Conservation (phyloP, 1,284 basidiomycete species). For the Rhodotorula sp. region DNA sequence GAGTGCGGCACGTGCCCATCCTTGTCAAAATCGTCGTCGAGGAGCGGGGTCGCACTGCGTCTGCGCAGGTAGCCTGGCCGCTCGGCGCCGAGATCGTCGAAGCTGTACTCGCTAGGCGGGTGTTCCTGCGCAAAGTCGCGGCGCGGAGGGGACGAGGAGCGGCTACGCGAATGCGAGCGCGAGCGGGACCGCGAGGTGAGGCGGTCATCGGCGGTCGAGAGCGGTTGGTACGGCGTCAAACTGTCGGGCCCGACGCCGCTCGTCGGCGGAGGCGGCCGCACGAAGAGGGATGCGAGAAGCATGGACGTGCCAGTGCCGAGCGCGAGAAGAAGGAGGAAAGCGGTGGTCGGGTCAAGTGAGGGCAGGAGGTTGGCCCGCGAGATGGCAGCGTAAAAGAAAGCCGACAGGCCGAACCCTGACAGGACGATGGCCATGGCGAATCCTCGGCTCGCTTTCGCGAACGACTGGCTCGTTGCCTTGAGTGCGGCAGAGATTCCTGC, state of each 20-base stretch:
- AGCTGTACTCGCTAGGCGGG: constrained; percentile 2
- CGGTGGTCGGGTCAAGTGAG: constrained; percentile 49
- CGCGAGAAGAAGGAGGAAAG: constrained; percentile 48
- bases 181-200: neutral
- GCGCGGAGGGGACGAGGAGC: neutral
- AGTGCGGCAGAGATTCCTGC: constrained; percentile 15
- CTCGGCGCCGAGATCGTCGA: neutral
- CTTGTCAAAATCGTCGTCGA: constrained; percentile 11
- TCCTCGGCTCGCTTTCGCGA: constrained; percentile 41
- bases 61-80: neutral
- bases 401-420: constrained; percentile 50
- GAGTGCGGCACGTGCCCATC: constrained; percentile 3
- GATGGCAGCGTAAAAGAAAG: constrained; percentile 47
- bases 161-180: neutral
- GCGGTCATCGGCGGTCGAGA: neutral
- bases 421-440: constrained; percentile 51
- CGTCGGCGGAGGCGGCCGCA: constrained; percentile 24
- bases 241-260: too few species aligned
- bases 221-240: neutral
- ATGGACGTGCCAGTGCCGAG: constrained; percentile 48
- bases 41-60: constrained; percentile 17
- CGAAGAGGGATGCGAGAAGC: constrained; percentile 46
- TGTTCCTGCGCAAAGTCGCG: neutral
- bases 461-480: constrained; percentile 27
- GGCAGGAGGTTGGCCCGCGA: constrained; percentile 42